phyloP scores from a whole-genome alignment of 768 basidiomycete genomes.

The Tulasnella sp. region DNA sequence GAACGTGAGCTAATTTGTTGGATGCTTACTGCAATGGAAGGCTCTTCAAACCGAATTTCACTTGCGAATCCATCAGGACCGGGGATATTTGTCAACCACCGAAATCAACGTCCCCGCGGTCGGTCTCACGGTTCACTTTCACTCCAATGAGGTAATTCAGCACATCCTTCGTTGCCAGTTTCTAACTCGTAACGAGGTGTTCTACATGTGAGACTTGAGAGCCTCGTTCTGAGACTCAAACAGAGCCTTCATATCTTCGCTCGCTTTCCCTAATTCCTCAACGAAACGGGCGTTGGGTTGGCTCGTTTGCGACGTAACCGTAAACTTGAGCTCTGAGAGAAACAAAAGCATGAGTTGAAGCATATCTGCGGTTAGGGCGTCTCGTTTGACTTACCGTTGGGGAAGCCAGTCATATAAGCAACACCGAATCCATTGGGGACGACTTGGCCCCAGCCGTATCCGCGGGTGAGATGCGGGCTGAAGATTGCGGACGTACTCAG shows the following conservation, averaged over 20 bases:
- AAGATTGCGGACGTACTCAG: conserved; percentile 84
- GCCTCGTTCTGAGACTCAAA: conserved; percentile 21
- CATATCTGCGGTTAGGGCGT: neutral
- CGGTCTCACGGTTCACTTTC: too few relatives aligned
- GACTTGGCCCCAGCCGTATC: conserved; percentile 93
- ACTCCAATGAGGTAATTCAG: too few relatives aligned
- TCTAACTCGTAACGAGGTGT: neutral
- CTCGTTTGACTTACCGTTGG: conserved; percentile 28
- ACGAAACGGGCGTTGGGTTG: conserved; percentile 71
- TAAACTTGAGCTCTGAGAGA: conserved; percentile 50
- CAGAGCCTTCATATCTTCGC: conserved; percentile 60
- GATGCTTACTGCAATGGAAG: too few relatives aligned
- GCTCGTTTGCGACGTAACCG: conserved; percentile 74
- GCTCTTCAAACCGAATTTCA: too few relatives aligned
- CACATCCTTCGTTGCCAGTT: too few relatives aligned
- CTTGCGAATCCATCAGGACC: too few relatives aligned
- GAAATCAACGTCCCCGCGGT: too few relatives aligned
- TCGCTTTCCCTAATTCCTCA: conserved; percentile 50
- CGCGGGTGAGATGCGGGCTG: conserved; percentile 61
- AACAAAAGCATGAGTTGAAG: neutral
- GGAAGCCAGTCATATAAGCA: conserved; percentile 80
- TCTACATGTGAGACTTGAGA: neutral
- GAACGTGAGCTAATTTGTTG: too few relatives aligned
- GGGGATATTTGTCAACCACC: too few relatives aligned
- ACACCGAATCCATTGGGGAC: conserved; percentile 92